phyloP scores from a whole-genome alignment of 768 basidiomycete genomes.

The Leccinum sublutescens region DNA sequence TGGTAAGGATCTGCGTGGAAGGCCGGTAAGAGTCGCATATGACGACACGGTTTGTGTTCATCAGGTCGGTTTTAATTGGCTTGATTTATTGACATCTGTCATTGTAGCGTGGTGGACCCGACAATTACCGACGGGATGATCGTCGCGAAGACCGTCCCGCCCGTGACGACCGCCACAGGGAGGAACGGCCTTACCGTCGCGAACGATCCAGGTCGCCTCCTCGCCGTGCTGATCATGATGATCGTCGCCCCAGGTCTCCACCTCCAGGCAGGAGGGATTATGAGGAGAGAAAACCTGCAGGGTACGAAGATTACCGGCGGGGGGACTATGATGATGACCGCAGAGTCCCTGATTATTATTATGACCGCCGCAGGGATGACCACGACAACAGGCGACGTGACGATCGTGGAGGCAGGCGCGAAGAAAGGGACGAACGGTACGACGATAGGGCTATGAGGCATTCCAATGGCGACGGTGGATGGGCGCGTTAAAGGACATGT shows the following conservation, averaged over 20 bases:
- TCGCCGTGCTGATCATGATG: slow-evolving; percentile 69
- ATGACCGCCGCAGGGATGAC: slow-evolving; percentile 86
- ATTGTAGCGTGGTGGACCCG: slow-evolving; percentile 58
- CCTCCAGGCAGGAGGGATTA: slow-evolving; percentile 70
- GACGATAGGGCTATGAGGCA: slow-evolving; percentile 74
- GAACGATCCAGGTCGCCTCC: slow-evolving; percentile 83
- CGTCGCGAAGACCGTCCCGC: slow-evolving; percentile 56
- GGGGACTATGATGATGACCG: slow-evolving; percentile 77
- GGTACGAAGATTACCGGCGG: slow-evolving; percentile 89
- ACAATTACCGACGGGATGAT: slow-evolving; percentile 77
- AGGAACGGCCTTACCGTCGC: slow-evolving; percentile 57
- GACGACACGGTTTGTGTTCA: slow-evolving; percentile 55
- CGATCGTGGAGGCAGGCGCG: slow-evolving; percentile 72
- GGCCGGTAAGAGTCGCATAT: slow-evolving; percentile 67
- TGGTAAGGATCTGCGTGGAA: slow-evolving; percentile 84
- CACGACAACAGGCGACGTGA: slow-evolving; percentile 54
- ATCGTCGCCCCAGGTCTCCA: slow-evolving; percentile 81
- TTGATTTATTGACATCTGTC: background rate
- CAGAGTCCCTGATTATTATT: slow-evolving; percentile 81
- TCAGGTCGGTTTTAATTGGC: background rate
- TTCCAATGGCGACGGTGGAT: slow-evolving; percentile 75
- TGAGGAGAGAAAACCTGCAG: slow-evolving; percentile 87
- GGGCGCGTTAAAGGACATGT: slow-evolving; percentile 62
- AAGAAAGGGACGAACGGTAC: slow-evolving; percentile 79
- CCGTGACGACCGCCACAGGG: slow-evolving; percentile 57